Evolutionary conservation across 2,329 filamentous ascomycete species (phyloP), one percentile per base, ranked within the genome.

Genomic region (Alternaria hordeiaustralica): DNA sequence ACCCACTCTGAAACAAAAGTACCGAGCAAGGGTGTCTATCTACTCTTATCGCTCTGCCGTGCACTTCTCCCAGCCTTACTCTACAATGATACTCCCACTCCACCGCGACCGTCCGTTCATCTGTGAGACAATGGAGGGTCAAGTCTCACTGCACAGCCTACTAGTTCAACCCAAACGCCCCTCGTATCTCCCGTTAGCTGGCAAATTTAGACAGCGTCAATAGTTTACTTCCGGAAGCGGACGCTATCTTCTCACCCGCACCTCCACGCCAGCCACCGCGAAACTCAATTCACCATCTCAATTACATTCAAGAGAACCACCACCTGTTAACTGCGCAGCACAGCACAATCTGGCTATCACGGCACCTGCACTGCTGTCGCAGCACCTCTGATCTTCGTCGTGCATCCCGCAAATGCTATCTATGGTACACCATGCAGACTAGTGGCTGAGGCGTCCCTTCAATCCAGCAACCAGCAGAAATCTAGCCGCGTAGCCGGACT

Each of bases 341-440:
- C 50, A 12, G 28, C 60, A 44, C 41, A 30, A 41, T 41, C 47
- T 58, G 46, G 25, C 26, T 25, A n/a, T 23, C 21, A 23, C 49
- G 23, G 60, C 43, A 59, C 25, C 36, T 18, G 25, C 33, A 6
- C 23, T 30, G 25, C 47, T 30, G 36, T 41, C 36, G 36, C 36
- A 41, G 36, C 20, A 21, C 49, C 47, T 55, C 6, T 49, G 23
- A 61, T 62, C 60, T 62, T 36, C 61, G 58, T 45, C 44, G 21
- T 66, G 64, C 64, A 59, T 54, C 45, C 54, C 49, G 50, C 57
- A 41, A 45, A 55, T 36, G 18, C n/a, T 43, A 57, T 18, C 21
- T 18, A 30, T n/a, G 33, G 49, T 57, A 61, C 41, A 41, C 44
- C 44, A 59, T 47, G 45, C 45, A 15, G 23, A 5, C 49, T 53